Conservation (phyloP, 345 rosid species). For the Turritis glabra region DNA sequence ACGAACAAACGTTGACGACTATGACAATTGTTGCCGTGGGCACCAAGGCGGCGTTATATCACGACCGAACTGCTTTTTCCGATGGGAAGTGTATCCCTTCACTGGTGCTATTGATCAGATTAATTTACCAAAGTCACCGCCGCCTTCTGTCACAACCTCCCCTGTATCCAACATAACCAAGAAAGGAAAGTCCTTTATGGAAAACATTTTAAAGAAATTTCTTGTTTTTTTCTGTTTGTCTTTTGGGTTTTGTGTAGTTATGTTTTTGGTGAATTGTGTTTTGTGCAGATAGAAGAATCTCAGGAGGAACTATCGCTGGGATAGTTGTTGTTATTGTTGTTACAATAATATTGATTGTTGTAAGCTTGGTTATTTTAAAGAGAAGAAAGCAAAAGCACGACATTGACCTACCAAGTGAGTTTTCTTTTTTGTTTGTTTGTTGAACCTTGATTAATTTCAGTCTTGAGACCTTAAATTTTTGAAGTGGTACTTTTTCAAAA, state of each 20-base stretch:
- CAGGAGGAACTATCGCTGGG: not conserved
- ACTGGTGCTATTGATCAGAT: not conserved
- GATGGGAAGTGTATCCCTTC: constrained; percentile 22
- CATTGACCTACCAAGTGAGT: constrained; percentile 21
- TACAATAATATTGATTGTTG: constrained; percentile 7
- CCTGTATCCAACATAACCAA: not conserved
- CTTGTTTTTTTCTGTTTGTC: not conserved
- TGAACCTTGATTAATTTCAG: no score
- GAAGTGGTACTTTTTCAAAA: no score
- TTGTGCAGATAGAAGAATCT: not conserved
- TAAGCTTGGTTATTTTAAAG: constrained; percentile 10
- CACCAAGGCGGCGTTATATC: constrained; percentile 8
- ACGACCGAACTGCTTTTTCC: constrained; percentile 26
- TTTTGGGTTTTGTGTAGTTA: not conserved
- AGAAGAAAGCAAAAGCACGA: constrained; percentile 12
- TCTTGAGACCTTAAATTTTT: no score
- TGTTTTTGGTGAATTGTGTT: not conserved
- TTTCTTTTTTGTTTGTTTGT: no score
- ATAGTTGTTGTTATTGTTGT: constrained; percentile 16
- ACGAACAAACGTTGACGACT: not conserved
- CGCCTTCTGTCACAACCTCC: not conserved
- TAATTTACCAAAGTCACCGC: not conserved
- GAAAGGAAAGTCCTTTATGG: constrained; percentile 11
- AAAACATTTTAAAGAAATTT: not conserved
- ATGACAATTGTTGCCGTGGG: not conserved